Evolutionary conservation across 768 basidiomycete genomes (phyloP).

Genomic region (Gelatoporia subvermispora): DNA sequence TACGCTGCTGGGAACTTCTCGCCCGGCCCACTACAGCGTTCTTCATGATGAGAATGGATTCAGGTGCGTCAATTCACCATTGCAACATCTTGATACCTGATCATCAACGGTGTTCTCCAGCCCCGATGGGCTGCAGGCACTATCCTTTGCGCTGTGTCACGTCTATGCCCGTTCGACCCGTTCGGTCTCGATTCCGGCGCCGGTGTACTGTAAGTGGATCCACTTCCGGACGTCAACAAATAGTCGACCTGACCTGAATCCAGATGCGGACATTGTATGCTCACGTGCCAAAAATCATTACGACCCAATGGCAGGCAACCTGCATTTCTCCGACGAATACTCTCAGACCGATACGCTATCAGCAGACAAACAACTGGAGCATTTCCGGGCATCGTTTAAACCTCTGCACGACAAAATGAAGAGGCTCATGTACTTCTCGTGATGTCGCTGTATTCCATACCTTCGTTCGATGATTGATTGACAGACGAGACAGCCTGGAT

Average conservation of each 20-base stretch:
- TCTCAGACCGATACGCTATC: slow-evolving; percentile 36
- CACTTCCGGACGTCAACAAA: too few species aligned
- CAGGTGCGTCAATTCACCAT: slow-evolving; percentile 34
- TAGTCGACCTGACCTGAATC: too few species aligned
- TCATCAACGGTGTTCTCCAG: slow-evolving; percentile 27
- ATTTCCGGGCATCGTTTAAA: slow-evolving; percentile 49
- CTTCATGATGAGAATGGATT: slow-evolving; percentile 55
- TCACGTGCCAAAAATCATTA: slow-evolving; percentile 79
- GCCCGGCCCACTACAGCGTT: slow-evolving; percentile 56
- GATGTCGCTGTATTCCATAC: neutral
- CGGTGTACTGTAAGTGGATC: slow-evolving; percentile 63
- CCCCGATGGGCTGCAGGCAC: slow-evolving; percentile 61
- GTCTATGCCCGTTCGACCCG: slow-evolving; percentile 78
- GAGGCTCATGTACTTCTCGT: slow-evolving; percentile 32
- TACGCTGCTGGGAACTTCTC: slow-evolving; percentile 64
- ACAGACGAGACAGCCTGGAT: too few species aligned
- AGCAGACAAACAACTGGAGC: slow-evolving; percentile 33
- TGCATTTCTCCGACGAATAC: slow-evolving; percentile 59
- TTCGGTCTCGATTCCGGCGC: slow-evolving; percentile 78
- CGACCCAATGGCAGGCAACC: slow-evolving; percentile 49
- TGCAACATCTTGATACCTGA: slow-evolving; percentile 4
- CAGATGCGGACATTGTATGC: slow-evolving; percentile 77
- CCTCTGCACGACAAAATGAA: slow-evolving; percentile 49
- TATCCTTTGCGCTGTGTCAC: slow-evolving; percentile 75
- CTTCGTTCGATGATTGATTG: neutral